phyloP scores from a whole-genome alignment of 305 asterid genomes.

The Salvia sclarea region DNA sequence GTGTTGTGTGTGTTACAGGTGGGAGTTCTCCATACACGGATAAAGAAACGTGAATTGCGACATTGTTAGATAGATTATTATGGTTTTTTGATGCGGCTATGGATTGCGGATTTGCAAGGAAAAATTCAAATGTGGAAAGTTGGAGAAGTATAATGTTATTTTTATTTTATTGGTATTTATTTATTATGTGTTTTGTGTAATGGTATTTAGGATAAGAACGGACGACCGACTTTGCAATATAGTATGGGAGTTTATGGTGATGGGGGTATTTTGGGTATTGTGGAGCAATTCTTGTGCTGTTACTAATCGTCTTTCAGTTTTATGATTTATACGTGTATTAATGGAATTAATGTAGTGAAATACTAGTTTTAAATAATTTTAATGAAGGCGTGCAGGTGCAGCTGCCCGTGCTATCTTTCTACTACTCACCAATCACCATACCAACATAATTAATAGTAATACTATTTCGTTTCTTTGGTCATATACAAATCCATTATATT shows the following conservation, averaged over 20 bases:
- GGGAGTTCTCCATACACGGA: slow-evolving; percentile 14
- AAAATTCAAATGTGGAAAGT: slow-evolving; percentile 25
- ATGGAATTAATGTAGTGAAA: background rate
- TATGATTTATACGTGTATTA: too few relatives aligned
- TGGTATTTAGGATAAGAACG: slow-evolving; percentile 58
- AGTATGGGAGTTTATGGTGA: background rate
- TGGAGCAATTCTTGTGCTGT: too few relatives aligned
- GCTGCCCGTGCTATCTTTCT: background rate
- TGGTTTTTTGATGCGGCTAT: background rate
- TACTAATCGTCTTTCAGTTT: too few relatives aligned
- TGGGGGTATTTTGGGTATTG: background rate
- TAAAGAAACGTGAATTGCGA: background rate
- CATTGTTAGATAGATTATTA: slow-evolving; percentile 19
- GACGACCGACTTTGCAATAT: slow-evolving; percentile 55
- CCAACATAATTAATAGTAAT: background rate
- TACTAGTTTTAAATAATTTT: too few relatives aligned
- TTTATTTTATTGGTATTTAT: background rate
- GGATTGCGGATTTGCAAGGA: slow-evolving; percentile 27
- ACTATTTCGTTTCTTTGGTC: too few relatives aligned
- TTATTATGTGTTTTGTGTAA: background rate
- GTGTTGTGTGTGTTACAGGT: slow-evolving; percentile 39
- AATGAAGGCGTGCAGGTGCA: background rate
- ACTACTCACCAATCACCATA: background rate
- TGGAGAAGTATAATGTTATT: background rate
- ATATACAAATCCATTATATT: background rate